These are phyloP conservation scores for Durusdinium trenchii DNA, from an alignment of 73 alveolate genomes.

Conservation along the genomic window DNA sequence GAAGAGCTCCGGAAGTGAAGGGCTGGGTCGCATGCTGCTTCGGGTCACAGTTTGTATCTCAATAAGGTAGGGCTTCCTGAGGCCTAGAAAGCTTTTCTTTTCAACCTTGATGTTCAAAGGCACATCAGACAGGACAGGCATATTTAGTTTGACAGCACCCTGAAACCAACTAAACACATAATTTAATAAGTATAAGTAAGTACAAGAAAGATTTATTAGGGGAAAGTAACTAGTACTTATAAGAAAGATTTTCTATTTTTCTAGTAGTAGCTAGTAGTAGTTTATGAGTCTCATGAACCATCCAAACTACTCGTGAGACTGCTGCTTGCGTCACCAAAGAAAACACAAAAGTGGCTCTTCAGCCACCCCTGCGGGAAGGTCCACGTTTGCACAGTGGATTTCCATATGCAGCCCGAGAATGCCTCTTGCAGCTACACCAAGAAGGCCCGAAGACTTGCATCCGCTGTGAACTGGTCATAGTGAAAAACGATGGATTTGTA, in stretches of 20 bases:
- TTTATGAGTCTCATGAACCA: background rate
- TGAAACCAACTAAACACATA: no score
- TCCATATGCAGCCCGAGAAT: constrained; percentile 5
- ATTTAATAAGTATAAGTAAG: no score
- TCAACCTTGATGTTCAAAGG: no score
- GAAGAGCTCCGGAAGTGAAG: background rate
- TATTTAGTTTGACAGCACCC: no score
- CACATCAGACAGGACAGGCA: no score
- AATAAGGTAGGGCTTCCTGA: no score
- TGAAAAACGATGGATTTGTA: background rate
- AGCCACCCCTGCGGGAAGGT: background rate
- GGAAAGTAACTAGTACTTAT: background rate
- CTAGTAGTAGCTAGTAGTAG: background rate
- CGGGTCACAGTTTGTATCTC: no score
- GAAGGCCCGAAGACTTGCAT: constrained; percentile 13
- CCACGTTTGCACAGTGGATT: background rate
- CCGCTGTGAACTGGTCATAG: background rate
- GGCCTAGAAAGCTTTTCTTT: no score
- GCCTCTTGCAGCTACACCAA: constrained; percentile 53
- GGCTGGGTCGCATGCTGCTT: background rate
- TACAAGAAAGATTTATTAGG: background rate
- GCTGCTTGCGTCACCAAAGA: background rate
- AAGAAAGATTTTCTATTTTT: background rate
- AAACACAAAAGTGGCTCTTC: background rate
- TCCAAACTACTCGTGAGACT: background rate